Conservation (phyloP, 2,329 filamentous ascomycete genomes). For the Sarocladium oryzae region DNA sequence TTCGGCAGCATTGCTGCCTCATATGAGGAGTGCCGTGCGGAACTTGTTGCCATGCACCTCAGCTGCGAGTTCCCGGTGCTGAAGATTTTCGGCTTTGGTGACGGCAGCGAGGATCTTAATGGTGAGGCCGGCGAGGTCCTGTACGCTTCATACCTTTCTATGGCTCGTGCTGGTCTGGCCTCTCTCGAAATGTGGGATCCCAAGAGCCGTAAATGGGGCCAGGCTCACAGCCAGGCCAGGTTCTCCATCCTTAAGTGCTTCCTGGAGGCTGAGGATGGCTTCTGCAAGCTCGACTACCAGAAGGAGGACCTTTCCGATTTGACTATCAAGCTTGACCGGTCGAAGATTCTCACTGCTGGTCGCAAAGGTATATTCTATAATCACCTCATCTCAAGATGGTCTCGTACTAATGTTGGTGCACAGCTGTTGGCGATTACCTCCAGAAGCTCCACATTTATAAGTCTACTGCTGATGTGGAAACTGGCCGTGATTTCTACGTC, state of each 20-base stretch:
- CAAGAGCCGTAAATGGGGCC: conserved; percentile 84
- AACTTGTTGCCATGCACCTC: conserved; percentile 88
- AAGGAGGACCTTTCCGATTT: conserved; percentile 72
- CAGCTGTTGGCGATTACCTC: conserved; percentile 76
- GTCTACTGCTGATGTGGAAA: conserved; percentile 74
- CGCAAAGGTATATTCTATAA: conserved; percentile 47
- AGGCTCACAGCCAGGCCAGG: conserved; percentile 84
- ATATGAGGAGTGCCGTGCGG: conserved; percentile 92
- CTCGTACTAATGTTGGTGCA: conserved; percentile 17
- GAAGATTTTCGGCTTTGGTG: conserved; percentile 84
- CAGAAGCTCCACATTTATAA: conserved; percentile 93
- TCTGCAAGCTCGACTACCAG: conserved; percentile 73
- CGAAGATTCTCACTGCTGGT: conserved; percentile 78
- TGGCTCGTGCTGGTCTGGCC: conserved; percentile 87
- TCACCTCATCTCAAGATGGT: background rate
- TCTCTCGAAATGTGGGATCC: conserved; percentile 95
- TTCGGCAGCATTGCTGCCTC: conserved; percentile 82
- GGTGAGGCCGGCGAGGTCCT: conserved; percentile 79
- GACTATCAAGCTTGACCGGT: conserved; percentile 74
- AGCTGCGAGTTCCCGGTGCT: conserved; percentile 84
- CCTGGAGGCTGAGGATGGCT: conserved; percentile 77
- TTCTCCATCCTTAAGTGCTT: conserved; percentile 84
- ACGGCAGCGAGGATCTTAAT: conserved; percentile 66
- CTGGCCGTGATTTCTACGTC: conserved; percentile 73
- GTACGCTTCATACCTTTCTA: conserved; percentile 81